Evolutionary conservation across 169 alveolate genomes (phyloP).

Genomic region (Plasmodium berghei): DNA sequence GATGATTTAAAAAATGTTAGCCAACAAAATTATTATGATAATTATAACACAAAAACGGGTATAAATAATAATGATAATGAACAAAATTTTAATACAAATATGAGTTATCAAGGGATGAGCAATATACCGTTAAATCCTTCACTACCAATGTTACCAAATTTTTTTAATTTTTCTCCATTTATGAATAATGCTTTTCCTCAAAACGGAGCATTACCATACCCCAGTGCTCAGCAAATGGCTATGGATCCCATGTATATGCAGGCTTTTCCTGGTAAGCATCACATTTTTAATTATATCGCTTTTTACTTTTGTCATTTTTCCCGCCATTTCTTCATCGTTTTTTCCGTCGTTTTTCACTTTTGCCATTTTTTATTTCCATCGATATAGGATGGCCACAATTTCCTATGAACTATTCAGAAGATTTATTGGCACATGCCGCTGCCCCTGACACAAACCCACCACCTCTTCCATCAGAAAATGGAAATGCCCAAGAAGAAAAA

Average conservation of each 20-base stretch:
- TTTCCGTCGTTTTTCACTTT: not conserved
- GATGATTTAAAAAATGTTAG: slow-evolving; percentile 12
- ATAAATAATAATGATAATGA: slow-evolving; percentile 18
- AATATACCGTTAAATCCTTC: slow-evolving; percentile 59
- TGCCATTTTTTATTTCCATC: not conserved
- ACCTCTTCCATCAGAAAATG: slow-evolving; percentile 59
- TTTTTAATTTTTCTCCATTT: slow-evolving; percentile 54
- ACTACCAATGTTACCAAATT: slow-evolving; percentile 54
- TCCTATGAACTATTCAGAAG: slow-evolving; percentile 64
- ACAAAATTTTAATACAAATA: slow-evolving; percentile 28
- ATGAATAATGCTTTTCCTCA: slow-evolving; percentile 25
- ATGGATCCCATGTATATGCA: slow-evolving; percentile 56
- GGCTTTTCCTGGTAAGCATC: slow-evolving; percentile 26
- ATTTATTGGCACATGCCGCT: slow-evolving; percentile 27
- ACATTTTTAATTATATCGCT: not conserved
- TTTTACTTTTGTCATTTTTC: not conserved
- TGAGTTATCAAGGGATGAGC: slow-evolving; percentile 21
- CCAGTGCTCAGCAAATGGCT: slow-evolving; percentile 20
- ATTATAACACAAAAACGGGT: slow-evolving; percentile 5
- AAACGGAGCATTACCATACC: slow-evolving; percentile 30
- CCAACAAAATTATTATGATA: slow-evolving; percentile 17
- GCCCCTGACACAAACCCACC: slow-evolving; percentile 76
- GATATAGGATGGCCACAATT: slow-evolving; percentile 55
- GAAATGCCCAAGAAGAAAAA: slow-evolving; percentile 13
- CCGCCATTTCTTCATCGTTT: not conserved